These are phyloP conservation scores for Skeletonema grethae DNA, from an alignment of 108 stramenopile genomes.

Conservation along the genomic window DNA sequence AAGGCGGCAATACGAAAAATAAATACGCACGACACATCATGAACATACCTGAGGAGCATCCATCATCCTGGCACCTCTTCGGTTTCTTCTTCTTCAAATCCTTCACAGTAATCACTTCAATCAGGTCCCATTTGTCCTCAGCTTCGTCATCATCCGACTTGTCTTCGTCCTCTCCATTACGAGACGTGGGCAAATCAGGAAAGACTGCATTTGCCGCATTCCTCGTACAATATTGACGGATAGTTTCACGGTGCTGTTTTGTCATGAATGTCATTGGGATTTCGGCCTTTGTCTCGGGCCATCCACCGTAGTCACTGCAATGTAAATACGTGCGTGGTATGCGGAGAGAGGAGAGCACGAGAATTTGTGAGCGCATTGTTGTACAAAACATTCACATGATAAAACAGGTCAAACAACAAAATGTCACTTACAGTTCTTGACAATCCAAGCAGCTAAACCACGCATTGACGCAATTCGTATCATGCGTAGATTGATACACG, in stretches of 20 bases:
- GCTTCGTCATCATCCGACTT: background rate
- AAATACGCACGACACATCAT: background rate
- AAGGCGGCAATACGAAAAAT: background rate
- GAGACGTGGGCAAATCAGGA: slow-evolving; percentile 5
- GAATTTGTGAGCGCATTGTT: background rate
- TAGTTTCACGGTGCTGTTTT: background rate
- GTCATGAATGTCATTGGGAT: background rate
- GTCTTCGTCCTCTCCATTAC: background rate
- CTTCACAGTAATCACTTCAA: slow-evolving; percentile 4
- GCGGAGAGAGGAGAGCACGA: background rate
- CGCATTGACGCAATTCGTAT: slow-evolving; percentile 17
- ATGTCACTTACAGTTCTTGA: slow-evolving; percentile 17
- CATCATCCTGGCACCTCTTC: background rate
- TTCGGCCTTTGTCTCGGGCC: background rate
- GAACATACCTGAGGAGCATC: background rate
- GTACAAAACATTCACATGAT: background rate
- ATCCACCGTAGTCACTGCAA: background rate
- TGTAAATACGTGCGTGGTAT: background rate
- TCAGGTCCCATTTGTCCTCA: background rate
- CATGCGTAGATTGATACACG: slow-evolving; percentile 29
- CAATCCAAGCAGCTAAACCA: slow-evolving; percentile 32
- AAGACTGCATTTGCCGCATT: background rate
- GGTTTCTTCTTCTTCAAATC: slow-evolving; percentile 4
- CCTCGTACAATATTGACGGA: background rate
- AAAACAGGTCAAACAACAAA: background rate